Evolutionary conservation across 306 rosid species (phyloP), one percentile per base, ranked within the genome.

Genomic region (Gastrolobium villosum): DNA sequence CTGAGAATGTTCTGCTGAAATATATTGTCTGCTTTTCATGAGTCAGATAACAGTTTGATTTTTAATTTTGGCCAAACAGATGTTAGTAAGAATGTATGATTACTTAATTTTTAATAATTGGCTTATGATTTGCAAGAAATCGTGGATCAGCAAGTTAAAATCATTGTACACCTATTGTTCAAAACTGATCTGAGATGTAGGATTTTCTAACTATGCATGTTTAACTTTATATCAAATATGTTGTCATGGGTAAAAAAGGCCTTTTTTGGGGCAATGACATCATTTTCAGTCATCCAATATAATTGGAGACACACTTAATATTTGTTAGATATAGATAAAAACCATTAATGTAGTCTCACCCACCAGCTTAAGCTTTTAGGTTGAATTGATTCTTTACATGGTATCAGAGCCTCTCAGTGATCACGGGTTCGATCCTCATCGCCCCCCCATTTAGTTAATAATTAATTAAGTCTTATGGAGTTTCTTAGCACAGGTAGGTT

Each of bases 171-270:
- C 14, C 14, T 13, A 8, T 8, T 59, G 36, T 78, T 56, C 50
- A 63, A 62, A 71, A 62, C 35, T 28, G 6, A 5, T 13, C 11
- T 59, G 48, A n/a, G 57, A 41, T 76, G 41, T n/a, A n/a, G 3
- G 68, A 52, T 39, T 61, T 48, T 79, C 43, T 14, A 49, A 65
- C 35, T 28, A 49, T 70, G 36, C 46, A 37, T 48, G 65, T 31
- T 62, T 37, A 10, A 78, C 40, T 67, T 37, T 40, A 43, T 30
- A 61, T 60, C 45, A 37, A 46, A 79, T 50, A 60, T 59, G 76
- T 39, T 36, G 34, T 34, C 34, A 36, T 8, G 7, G 32, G 13
- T 57, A 35, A 57, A 76, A 41, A 13, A 15, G 52, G 30, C 31
- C 69, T 54, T 34, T 26, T 54, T 63, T 43, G 49, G 39, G 43